A percentile compares a stretch with the other conserved stretches of the same genome.
Conservation (phyloP, 129 eudicot genomes). For the Lactuca sativa region DNA sequence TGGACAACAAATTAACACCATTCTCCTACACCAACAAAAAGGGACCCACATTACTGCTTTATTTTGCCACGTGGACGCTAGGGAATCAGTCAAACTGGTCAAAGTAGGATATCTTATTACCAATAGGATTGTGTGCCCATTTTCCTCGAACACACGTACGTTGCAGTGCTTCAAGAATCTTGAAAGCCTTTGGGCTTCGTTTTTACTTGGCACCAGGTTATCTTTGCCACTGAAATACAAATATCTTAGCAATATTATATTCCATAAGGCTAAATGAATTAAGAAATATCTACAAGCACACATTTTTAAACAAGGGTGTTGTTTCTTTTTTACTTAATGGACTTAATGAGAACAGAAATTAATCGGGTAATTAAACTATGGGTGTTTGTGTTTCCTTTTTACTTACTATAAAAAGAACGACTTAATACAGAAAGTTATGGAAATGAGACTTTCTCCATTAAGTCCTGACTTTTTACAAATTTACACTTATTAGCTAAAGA, state of each 20-base stretch:
- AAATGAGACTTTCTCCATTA: too few species aligned
- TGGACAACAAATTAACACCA: slow-evolving; percentile 64
- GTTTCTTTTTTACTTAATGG: too few species aligned
- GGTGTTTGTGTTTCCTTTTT: too few species aligned
- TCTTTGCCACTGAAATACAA: slow-evolving; percentile 76
- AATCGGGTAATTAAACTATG: too few species aligned
- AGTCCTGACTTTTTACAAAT: too few species aligned
- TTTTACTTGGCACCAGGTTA: slow-evolving; percentile 61
- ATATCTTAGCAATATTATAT: not conserved
- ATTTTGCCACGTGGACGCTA: not conserved
- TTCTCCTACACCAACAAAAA: slow-evolving; percentile 59
- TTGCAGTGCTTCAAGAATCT: slow-evolving; percentile 54
- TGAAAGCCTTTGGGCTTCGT: slow-evolving; percentile 71
- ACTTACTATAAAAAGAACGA: too few species aligned
- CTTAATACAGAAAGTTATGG: too few species aligned
- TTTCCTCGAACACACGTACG: slow-evolving; percentile 56
- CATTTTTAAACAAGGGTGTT: not conserved
- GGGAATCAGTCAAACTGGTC: not conserved
- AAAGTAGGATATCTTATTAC: slow-evolving; percentile 36
- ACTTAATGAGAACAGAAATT: too few species aligned
- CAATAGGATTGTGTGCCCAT: slow-evolving; percentile 77
- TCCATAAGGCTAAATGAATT: not conserved
- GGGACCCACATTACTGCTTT: not conserved
- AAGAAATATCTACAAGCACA: slow-evolving; percentile 4
- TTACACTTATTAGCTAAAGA: not conserved